These are phyloP conservation scores for Stramenopiles sp. DNA, from an alignment of 352 stramenopile species.

Conservation along the genomic window DNA sequence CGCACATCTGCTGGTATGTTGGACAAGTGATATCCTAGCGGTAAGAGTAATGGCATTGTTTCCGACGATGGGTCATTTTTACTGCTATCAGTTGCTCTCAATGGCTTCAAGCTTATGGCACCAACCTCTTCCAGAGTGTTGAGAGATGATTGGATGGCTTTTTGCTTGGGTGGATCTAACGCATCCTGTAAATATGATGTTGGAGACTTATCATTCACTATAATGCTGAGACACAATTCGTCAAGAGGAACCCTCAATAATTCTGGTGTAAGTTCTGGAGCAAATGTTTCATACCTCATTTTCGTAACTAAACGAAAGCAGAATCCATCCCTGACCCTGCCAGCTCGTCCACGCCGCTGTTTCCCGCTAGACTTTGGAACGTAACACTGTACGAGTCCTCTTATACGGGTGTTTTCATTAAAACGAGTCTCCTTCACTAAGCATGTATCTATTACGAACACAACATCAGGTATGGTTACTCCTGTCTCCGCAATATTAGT, in stretches of 20 bases:
- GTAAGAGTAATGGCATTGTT: neutral
- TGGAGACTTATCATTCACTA: neutral
- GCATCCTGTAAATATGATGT: neutral
- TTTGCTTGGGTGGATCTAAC: neutral
- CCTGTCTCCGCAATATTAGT: constrained; percentile 27
- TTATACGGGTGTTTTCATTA: constrained; percentile 14
- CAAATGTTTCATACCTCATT: neutral
- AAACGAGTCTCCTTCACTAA: constrained; percentile 23
- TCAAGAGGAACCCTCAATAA: neutral
- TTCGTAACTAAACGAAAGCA: constrained; percentile 42
- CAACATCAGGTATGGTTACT: constrained; percentile 25
- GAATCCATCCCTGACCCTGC: constrained; percentile 68
- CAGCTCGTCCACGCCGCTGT: constrained; percentile 71
- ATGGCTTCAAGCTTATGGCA: neutral
- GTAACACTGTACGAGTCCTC: neutral
- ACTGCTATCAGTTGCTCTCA: neutral
- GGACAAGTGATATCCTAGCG: neutral
- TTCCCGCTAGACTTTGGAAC: constrained; percentile 16
- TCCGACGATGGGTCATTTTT: neutral
- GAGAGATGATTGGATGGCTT: neutral
- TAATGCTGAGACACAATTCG: neutral
- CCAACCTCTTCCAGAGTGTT: neutral
- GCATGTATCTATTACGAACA: constrained; percentile 27
- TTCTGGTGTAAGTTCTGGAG: neutral
- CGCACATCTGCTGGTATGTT: neutral